Evolutionary conservation across 345 rosid genomes (phyloP).

Genomic region (Euclidium syriacum): DNA sequence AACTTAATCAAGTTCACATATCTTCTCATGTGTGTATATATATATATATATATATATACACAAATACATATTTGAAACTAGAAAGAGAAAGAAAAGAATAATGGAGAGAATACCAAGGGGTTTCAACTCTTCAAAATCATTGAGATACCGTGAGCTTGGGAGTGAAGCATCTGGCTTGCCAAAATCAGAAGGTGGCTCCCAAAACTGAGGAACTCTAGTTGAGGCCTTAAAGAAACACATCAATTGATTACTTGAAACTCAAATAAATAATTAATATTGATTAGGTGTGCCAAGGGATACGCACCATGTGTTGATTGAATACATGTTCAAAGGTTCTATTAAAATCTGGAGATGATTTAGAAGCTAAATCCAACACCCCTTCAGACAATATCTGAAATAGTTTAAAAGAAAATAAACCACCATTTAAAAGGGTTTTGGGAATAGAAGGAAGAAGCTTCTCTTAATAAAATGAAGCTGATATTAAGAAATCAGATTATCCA

Average conservation of each 20-base stretch:
- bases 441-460: not conserved
- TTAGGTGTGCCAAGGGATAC: slow-evolving; percentile 15
- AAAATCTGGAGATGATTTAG: slow-evolving; percentile 61
- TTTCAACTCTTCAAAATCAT: slow-evolving; percentile 92
- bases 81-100: not conserved
- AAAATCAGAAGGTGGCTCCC: slow-evolving; percentile 63
- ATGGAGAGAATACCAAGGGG: slow-evolving; percentile 60
- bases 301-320: slow-evolving; percentile 63
- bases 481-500: not conserved
- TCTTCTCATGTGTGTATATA: not conserved
- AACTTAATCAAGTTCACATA: slow-evolving; percentile 8
- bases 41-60: not conserved
- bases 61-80: not conserved
- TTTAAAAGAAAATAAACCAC: slow-evolving; percentile 20
- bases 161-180: slow-evolving; percentile 44
- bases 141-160: slow-evolving; percentile 84
- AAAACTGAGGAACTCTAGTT: slow-evolving; percentile 75
- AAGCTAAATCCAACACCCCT: slow-evolving; percentile 56
- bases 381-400: slow-evolving; percentile 67
- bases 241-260: slow-evolving; percentile 5
- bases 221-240: slow-evolving; percentile 43
- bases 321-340: slow-evolving; percentile 62
- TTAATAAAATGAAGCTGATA: not conserved
- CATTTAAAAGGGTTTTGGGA: slow-evolving; percentile 9
- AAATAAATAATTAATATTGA: not conserved